Evolutionary conservation across 202 grass and related monocot genomes (phyloP), one percentile per base, ranked within the genome.

Genomic region (Bolboschoenoplectus hybrid): DNA sequence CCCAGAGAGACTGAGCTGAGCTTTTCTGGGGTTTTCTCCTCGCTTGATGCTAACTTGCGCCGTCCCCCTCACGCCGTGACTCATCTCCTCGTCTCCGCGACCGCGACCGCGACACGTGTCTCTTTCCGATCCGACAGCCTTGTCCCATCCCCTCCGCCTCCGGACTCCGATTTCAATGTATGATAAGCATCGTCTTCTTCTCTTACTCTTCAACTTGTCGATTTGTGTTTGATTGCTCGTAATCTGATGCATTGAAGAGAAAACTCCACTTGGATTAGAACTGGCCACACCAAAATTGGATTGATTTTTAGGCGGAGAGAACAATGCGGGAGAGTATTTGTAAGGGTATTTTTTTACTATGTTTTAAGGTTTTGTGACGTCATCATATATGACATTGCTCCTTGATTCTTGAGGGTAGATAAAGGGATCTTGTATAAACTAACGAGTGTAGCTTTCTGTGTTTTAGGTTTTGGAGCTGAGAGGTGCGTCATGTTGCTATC

Each of bases 391-490:
- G 34, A 38, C 64, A 67, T 38, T 19, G 17, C 6, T 12, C 6
- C n/a, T 36, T 67, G 38, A 20, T 62, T 62, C 26, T 26, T 26
- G 26, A 26, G 26, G 3, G 63, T 39, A 75, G 45, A 75, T 52
- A 1, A n/a, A 51, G 8, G 3, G 46, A 74, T 74, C 71, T 32
- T 51, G 19, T 13, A 50, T 74, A 9, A 74, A 74, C 19, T 74
- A 74, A 74, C 6, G 71, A 3, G 16, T 74, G n/a, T 13, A 47
- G 71, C 39, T 74, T 17, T 11, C 1, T 20, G 7, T 51, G 43
- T 74, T 74, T 26, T 26, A 74, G 71, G 71, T 74, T 51, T 74
- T 74, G 65, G 45, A 13, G 16, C 71, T 74, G 45, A 74, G 70
- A 32, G n/a, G 71, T 47, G 13, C 45, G 3, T n/a, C 1, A 0